Evolutionary conservation across 371 early-diverging fungal genomes (phyloP), one percentile per base, ranked within the genome.

Genomic region (Syncephalastrum contaminatum): DNA sequence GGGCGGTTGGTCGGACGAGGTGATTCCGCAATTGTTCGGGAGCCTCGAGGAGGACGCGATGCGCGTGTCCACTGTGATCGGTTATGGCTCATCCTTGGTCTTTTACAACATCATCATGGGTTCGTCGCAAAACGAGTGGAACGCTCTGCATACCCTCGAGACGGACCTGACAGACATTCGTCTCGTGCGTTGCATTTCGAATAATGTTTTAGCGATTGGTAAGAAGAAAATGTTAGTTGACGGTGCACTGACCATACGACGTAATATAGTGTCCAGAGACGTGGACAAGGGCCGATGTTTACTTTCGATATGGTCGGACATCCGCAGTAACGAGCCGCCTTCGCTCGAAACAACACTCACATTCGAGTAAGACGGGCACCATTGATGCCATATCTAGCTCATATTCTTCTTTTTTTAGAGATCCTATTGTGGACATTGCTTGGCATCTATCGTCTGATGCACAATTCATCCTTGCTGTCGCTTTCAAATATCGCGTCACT

Each of bases 361-460:
- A 1, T 72, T 76, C 43, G 43, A 59, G 69, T 62, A 72, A 66
- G 62, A 48, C 12, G 10, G 21, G 21, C 18, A 19, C 10, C 14
- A 40, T 22, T 40, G 14, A 36, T 16, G 10, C 5, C 5, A 18
- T 15, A n/a, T 6, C 30, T 36, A 16, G 8, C 53, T 55, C 20
- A 25, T 45, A 14, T 21, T 18, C 36, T 12, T 8, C 16, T 30
- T 20, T 30, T 20, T 14, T 19, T 40, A 72, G 70, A 12, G 67
- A 73, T 30, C 56, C 65, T 1, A 71, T 87, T 21, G 62, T 67
- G 10, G 87, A 75, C 49, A 53, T 89, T 25, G 87, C 84, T 41
- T 90, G 90, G 91, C 77, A 80, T 62, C 66, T 88, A 14, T 82
- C 90, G 3, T 82, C 87, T 1, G 89, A 89, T 58, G 91, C 88